Base-by-base conservation (phyloP, 768 basidiomycete species). In the Lactarius trivialis region DNA sequence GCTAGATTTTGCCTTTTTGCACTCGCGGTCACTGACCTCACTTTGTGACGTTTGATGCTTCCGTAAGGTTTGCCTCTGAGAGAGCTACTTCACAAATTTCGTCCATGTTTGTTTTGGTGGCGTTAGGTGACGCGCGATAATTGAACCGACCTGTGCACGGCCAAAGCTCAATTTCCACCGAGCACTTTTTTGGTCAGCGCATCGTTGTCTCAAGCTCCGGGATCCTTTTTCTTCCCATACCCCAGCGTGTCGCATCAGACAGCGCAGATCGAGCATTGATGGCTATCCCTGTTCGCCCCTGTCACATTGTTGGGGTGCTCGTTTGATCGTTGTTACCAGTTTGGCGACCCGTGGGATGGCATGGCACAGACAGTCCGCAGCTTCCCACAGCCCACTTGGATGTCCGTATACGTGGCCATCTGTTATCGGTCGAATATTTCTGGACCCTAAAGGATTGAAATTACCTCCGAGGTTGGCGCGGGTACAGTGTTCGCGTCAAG, bases 231-330 rank as follows among this genome's bases (percentile, higher is more conserved):
- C 56, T 48, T 54, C 33, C 9, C 33, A 8, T 19, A 11, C 37
- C 34, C 21, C 45, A 7, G 55, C 1, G 7, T 30, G 14, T 36
- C 8, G 41, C 33, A 63, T 55, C 57, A 36, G 30, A 59, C 53
- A 50, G 15, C 28, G 41, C 62, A 7, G 45, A 50, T 48, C 17
- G 37, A 28, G 52, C 17, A 41, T 12, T 50, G 36, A 49, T 49
- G 53, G 34, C 45, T 39, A 59, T 33, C 37, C 48, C 37, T 21
- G 19, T 43, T 32, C 24, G 19, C 30, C 53, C 50, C 63, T 63
- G 62, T 63, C 58, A 60, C 7, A 14, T 64, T 60, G 63, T 24
- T 60, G 48, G 58, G 43, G 58, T 59, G 39, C 30, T 64, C 30
- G 58, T 49, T 58, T 55, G 58, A 45, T 55, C 48, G 30, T 50